Base-by-base conservation (phyloP, 176 grass and related monocot genomes). In the Carex pumila region DNA sequence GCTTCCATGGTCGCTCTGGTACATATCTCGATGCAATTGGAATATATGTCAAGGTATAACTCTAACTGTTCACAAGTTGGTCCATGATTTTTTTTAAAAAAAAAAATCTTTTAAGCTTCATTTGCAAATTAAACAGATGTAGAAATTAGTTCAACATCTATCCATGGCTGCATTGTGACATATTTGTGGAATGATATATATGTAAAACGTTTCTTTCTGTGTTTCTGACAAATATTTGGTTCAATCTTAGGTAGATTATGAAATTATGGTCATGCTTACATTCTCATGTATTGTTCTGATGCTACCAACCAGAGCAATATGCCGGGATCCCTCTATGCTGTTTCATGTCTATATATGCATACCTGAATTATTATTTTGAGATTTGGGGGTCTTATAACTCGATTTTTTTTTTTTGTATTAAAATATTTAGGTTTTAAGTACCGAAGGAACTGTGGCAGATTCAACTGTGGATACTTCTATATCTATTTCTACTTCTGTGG, bases 1-100 rank as follows among this genome's bases (percentile, higher is more conserved):
- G 85, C 68, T 94, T 94, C 82, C 83, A 87, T 75, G 79, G 57
- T 30, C 90, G 85, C 25, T 93, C 91, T 25, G 83, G 79, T 5
- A 86, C 79, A 61, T 84, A 70, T 77, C 87, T 91, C 25, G 85
- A 89, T 81, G 87, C 89, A 13, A 50, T 88, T 43, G 90, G 89
- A 36, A 80, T 86, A n/a, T 91, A 89, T 56, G 84, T 88, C 49
- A 82, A 65, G 85, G 60, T 69, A 9, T 70, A 74, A 30, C 6
- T 4, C 2, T 13, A 6, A 19, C 19, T 66, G 17, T 43, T 41
- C 3, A 5, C 1, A 12, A 63, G 22, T 2, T 64, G 61, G 61
- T 31, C 61, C 10, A 29, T 30, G 21, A 29, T 64, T 25, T 25
- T 25, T 25, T 25, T 25, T 25, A n/a, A n/a, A n/a, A n/a, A n/a